These are phyloP conservation scores for Debaryomyces castellii DNA, from an alignment of 805 yeast species.

Conservation along the genomic window DNA sequence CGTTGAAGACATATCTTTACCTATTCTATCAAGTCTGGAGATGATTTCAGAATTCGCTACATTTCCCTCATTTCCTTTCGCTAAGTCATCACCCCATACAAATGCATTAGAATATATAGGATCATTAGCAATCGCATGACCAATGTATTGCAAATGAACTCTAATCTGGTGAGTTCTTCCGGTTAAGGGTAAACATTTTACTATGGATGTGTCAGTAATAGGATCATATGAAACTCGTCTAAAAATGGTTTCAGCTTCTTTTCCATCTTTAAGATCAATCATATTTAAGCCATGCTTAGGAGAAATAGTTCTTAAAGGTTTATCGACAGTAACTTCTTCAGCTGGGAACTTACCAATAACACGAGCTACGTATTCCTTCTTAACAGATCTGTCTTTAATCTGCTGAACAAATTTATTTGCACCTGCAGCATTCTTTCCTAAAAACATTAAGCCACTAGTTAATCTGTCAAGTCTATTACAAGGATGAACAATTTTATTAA, in stretches of 20 bases:
- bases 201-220: constrained; percentile 59
- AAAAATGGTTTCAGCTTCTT: constrained; percentile 75
- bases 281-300: constrained; percentile 72
- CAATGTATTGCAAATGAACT: constrained; percentile 83
- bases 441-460: constrained; percentile 91
- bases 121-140: constrained; percentile 46
- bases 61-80: constrained; percentile 57
- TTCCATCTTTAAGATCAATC: constrained; percentile 50
- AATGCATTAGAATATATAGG: constrained; percentile 78
- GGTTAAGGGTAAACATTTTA: constrained; percentile 80
- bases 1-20: constrained; percentile 66
- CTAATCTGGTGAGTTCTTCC: constrained; percentile 96
- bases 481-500: constrained; percentile 62
- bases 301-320: constrained; percentile 67
- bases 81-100: constrained; percentile 80
- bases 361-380: constrained; percentile 82
- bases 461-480: constrained; percentile 87
- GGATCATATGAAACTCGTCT: constrained; percentile 63
- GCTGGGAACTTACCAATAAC: constrained; percentile 84
- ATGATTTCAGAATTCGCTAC: constrained; percentile 36
- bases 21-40: constrained; percentile 56
- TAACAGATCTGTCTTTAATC: constrained; percentile 67
- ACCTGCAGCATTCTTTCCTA: constrained; percentile 78
- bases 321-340: constrained; percentile 53
- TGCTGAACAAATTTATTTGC: constrained; percentile 77